Base-by-base conservation (phyloP, 1,139 yeast genomes). In the Kluyveromyces sp. region DNA sequence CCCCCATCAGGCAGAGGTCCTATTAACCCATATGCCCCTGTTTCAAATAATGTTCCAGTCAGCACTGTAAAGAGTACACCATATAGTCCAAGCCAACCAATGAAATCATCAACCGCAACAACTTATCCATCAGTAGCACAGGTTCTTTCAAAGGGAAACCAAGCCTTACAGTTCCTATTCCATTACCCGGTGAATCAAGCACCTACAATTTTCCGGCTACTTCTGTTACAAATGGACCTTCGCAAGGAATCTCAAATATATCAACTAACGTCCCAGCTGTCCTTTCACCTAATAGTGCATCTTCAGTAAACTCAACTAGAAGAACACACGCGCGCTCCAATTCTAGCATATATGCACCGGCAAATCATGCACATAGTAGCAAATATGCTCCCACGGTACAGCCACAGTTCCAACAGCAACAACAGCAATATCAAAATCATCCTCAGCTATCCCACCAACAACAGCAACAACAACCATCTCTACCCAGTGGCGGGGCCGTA, bases 361-460 rank as follows among this genome's bases (percentile, higher is more conserved):
- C 52, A 26, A 57, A 58, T 39, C 55, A 61, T 8, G 58, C 53
- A 39, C 54, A 54, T 42, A 60, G 65, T 15, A 56, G 69, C 1
- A 67, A 57, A 45, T 68, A 68, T 55, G 71, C 72, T 2, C 72
- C 72, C 39, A 66, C 66, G 35, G 67, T 63, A 29, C 70, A 66
- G 46, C 67, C 70, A 48, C 69, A 65, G 26, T 53, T 48, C 45
- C 59, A 56, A 27, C 48, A 42, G 53, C 60, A 38, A 7, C 32
- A 30, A 30, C 32, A 30, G 8, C 32, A 35, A 25, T 10, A 25
- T 21, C 29, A 25, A 10, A 15, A 43, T n/a, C 36, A 21, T 5
- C 37, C 10, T 33, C 45, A 30, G 29, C 39, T 4, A 26, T 15
- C 5, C 5, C 42, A 36, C n/a, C 39, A 42, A 10, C 33, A 26